phyloP scores from a whole-genome alignment of 257 asterid species.

The Perilla frutescens region DNA sequence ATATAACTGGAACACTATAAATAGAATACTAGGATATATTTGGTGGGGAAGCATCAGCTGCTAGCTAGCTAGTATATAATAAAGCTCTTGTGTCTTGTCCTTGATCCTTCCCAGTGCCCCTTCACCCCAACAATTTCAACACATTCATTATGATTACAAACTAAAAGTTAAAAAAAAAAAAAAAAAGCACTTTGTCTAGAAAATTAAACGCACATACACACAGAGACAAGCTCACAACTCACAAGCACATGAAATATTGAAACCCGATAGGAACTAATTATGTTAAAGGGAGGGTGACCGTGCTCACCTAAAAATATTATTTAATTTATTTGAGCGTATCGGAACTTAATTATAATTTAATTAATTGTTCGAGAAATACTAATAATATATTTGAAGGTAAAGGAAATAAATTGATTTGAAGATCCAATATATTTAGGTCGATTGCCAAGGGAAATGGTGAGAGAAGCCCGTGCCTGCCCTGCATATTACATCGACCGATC shows the following conservation, averaged over 20 bases:
- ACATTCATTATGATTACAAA: background rate
- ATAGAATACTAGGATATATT: too few species aligned
- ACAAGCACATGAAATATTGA: background rate
- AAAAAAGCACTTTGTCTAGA: background rate
- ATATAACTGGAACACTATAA: too few species aligned
- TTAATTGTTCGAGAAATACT: background rate
- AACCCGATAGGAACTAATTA: too few species aligned
- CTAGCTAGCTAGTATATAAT: too few species aligned
- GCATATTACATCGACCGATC: too few species aligned
- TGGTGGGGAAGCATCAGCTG: too few species aligned
- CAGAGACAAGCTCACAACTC: background rate
- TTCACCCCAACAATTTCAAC: background rate
- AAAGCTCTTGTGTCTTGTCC: too few species aligned
- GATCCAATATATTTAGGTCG: too few species aligned
- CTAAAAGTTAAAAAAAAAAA: too few species aligned
- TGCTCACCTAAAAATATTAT: slow-evolving; percentile 8
- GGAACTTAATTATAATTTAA: too few species aligned
- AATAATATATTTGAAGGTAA: background rate
- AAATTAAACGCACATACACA: background rate
- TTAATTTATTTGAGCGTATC: background rate
- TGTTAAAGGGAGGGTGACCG: background rate
- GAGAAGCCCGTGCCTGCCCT: too few species aligned
- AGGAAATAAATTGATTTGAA: background rate
- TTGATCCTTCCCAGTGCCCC: too few species aligned
- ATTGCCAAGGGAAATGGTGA: background rate